Evolutionary conservation across 805 yeast genomes (phyloP).

Genomic region (Pachysolen tannophilus): DNA sequence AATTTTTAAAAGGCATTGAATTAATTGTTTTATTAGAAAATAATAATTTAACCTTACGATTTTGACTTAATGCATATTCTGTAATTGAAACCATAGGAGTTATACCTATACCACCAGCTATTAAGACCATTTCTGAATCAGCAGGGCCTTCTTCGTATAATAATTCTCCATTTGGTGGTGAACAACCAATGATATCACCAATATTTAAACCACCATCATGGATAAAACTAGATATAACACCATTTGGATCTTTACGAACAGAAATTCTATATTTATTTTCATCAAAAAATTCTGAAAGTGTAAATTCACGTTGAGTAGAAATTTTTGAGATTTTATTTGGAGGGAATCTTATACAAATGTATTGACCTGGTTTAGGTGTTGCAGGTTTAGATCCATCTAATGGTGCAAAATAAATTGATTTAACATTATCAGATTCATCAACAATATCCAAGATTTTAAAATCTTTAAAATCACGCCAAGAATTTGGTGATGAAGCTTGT

Average conservation of each 20-base stretch:
- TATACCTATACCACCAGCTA: constrained; percentile 62
- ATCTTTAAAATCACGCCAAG: constrained; percentile 54
- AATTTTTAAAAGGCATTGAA: constrained; percentile 19
- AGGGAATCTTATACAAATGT: constrained; percentile 27
- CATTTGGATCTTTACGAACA: constrained; percentile 41
- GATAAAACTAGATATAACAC: constrained; percentile 41
- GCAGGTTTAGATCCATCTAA: constrained; percentile 26
- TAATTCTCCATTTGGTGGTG: constrained; percentile 57
- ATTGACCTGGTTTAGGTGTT: constrained; percentile 35
- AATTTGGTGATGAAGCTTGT: constrained; percentile 21
- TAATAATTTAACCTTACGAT: constrained; percentile 23
- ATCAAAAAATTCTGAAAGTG: constrained; percentile 35
- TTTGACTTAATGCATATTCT: constrained; percentile 28
- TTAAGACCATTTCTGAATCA: constrained; percentile 23
- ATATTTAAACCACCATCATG: constrained; percentile 37
- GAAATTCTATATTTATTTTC: constrained; percentile 44
- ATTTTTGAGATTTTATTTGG: constrained; percentile 30
- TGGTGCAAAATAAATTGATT: constrained; percentile 43
- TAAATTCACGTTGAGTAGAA: constrained; percentile 50
- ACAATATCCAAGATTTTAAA: constrained; percentile 36
- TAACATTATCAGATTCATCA: constrained; percentile 38
- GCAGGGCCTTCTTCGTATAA: constrained; percentile 25
- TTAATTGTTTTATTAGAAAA: constrained; percentile 23
- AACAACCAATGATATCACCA: constrained; percentile 40
- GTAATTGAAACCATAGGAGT: constrained; percentile 55